Evolutionary conservation across 495 filamentous ascomycete species (phyloP).

Genomic region (Podospora pseudocomata): DNA sequence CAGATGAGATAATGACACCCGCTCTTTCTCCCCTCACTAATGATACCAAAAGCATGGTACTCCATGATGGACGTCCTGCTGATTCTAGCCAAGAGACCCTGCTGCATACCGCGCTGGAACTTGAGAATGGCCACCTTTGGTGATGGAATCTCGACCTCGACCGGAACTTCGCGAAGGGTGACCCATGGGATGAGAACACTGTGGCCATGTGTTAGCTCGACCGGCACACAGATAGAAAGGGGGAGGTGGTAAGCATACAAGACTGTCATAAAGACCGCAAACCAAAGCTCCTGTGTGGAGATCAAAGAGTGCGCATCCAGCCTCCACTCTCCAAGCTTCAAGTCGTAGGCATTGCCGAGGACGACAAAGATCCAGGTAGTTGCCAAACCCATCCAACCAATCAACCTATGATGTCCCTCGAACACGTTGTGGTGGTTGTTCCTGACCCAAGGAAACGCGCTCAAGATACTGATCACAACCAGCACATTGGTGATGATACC

Average conservation of each 20-base stretch:
- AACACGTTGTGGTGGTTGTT: slow-evolving; percentile 43
- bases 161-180: slow-evolving; percentile 42
- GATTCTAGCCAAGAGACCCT: slow-evolving; percentile 45
- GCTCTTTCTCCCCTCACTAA: slow-evolving; percentile 41
- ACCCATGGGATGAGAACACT: slow-evolving; percentile 45
- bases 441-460: slow-evolving; percentile 45
- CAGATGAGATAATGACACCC: slow-evolving; percentile 44
- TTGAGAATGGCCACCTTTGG: slow-evolving; percentile 41
- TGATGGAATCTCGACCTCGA: slow-evolving; percentile 45
- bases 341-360: slow-evolving; percentile 40
- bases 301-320: slow-evolving; percentile 35
- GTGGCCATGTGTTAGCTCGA: slow-evolving; percentile 22
- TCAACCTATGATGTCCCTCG: slow-evolving; percentile 44
- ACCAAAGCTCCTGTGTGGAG: slow-evolving; percentile 44
- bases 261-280: slow-evolving; percentile 44
- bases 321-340: slow-evolving; percentile 36
- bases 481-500: slow-evolving; percentile 42
- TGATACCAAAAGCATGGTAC: slow-evolving; percentile 47
- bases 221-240: not conserved
- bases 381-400: slow-evolving; percentile 45
- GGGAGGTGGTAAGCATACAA: slow-evolving; percentile 32
- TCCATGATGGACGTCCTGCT: slow-evolving; percentile 47
- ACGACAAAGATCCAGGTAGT: slow-evolving; percentile 44
- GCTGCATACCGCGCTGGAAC: slow-evolving; percentile 46
- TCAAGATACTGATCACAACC: slow-evolving; percentile 42